These are phyloP conservation scores for Coleophoma eucalyptorum DNA, from an alignment of 2,329 filamentous ascomycete species.

Conservation along the genomic window DNA sequence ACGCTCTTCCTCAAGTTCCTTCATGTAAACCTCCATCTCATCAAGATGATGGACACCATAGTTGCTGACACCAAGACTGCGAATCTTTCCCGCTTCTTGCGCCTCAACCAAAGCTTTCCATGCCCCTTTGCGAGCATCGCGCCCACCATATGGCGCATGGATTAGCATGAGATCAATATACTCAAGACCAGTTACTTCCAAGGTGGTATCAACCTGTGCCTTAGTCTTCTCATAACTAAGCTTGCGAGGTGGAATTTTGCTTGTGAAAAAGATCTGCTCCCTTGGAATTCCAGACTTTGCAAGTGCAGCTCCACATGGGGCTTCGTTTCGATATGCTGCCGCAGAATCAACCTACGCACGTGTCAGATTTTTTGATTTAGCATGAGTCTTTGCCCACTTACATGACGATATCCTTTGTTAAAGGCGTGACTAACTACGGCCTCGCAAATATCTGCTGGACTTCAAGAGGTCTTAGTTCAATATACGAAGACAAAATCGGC, in stretches of 20 bases:
- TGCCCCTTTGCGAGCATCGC: slow-evolving; percentile 49
- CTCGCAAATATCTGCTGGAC: slow-evolving; percentile 52
- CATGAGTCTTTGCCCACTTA: slow-evolving; percentile 21
- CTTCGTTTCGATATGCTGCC: slow-evolving; percentile 54
- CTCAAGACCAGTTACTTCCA: slow-evolving; percentile 52
- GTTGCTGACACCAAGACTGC: slow-evolving; percentile 61
- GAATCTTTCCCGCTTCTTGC: slow-evolving; percentile 57
- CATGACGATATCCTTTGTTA: slow-evolving; percentile 52
- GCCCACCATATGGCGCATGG: slow-evolving; percentile 57
- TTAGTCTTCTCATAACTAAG: slow-evolving; percentile 63
- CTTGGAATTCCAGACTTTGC: slow-evolving; percentile 46
- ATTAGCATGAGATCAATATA: slow-evolving; percentile 67
- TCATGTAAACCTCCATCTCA: slow-evolving; percentile 55
- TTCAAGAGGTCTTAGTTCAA: slow-evolving; percentile 21
- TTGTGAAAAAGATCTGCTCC: slow-evolving; percentile 57
- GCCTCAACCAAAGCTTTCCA: slow-evolving; percentile 60
- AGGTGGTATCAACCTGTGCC: slow-evolving; percentile 57
- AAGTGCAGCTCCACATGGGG: slow-evolving; percentile 48
- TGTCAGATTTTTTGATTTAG: slow-evolving; percentile 2
- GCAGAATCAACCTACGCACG: slow-evolving; percentile 51
- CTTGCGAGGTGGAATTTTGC: slow-evolving; percentile 47
- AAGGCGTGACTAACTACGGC: slow-evolving; percentile 54
- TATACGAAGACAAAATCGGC: slow-evolving; percentile 5
- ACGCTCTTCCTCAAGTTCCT: slow-evolving; percentile 56
- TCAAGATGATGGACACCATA: slow-evolving; percentile 61